A percentile compares a stretch with the other conserved stretches of the same genome.
Conservation (phyloP, 495 filamentous ascomycete species). For the Hyaloscypha finlandica region DNA sequence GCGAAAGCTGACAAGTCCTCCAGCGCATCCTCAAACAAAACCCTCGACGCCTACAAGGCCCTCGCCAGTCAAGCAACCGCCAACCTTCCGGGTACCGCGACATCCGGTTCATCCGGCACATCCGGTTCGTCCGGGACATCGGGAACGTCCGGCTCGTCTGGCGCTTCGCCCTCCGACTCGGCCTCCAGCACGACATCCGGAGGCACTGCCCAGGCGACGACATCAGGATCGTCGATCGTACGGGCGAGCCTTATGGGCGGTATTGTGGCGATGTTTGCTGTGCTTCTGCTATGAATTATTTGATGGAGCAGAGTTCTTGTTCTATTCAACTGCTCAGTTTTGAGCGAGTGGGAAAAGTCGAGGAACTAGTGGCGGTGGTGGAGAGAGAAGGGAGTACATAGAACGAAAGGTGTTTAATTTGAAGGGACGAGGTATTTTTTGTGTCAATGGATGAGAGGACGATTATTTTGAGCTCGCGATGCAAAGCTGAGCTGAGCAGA, state of each 20-base stretch:
- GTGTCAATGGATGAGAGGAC: background rate
- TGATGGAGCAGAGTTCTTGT: too few species aligned
- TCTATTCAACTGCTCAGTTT: too few species aligned
- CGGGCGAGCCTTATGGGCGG: background rate
- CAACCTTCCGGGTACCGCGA: constrained; percentile 33
- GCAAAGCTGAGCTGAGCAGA: too few species aligned
- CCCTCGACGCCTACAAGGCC: constrained; percentile 50
- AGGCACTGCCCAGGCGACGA: background rate
- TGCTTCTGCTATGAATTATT: background rate
- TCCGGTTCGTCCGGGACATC: background rate
- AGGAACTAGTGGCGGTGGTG: background rate
- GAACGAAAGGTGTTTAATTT: background rate
- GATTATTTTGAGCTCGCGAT: background rate
- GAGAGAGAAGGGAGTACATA: background rate
- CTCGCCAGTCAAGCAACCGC: constrained; percentile 43
- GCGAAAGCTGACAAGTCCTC: background rate
- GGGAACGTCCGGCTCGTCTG: constrained; percentile 14
- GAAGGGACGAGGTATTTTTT: background rate
- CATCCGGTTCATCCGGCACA: constrained; percentile 11
- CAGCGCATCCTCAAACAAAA: constrained; percentile 50
- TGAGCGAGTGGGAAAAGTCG: background rate
- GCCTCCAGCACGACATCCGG: constrained; percentile 1
- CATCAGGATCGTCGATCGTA: background rate
- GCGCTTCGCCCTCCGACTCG: background rate
- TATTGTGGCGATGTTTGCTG: background rate